Conservation (phyloP, 352 stramenopile species). For the Phytophthora citrophthora region DNA sequence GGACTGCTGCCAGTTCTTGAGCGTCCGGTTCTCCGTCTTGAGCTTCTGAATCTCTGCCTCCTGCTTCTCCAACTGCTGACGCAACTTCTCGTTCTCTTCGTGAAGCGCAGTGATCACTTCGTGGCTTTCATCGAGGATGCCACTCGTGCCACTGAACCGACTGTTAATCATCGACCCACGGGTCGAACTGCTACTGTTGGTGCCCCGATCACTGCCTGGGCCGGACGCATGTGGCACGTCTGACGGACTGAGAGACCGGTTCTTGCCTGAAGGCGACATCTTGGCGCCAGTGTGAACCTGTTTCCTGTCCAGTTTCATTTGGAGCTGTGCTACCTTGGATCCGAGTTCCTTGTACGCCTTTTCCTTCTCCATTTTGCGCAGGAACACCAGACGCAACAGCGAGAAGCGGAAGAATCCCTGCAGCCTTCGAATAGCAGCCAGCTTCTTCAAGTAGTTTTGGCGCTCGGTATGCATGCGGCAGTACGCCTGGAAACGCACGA, state of each 20-base stretch:
- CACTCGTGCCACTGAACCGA: conserved; percentile 70
- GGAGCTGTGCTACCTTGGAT: conserved; percentile 73
- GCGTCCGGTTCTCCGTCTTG: conserved; percentile 77
- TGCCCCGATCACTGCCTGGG: conserved; percentile 23
- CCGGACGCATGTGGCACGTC: conserved; percentile 24
- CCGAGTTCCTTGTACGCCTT: conserved; percentile 78
- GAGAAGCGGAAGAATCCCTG: conserved; percentile 85
- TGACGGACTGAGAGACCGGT: conserved; percentile 35
- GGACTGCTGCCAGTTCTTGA: conserved; percentile 87
- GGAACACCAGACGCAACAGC: conserved; percentile 74
- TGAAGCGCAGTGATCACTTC: conserved; percentile 89
- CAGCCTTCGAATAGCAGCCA: conserved; percentile 55
- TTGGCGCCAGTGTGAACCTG: conserved; percentile 47
- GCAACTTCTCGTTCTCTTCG: conserved; percentile 83
- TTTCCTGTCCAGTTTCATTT: conserved; percentile 75
- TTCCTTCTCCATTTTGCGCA: conserved; percentile 84
- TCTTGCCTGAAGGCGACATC: conserved; percentile 50
- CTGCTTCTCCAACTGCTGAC: conserved; percentile 75
- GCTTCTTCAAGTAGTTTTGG: conserved; percentile 58
- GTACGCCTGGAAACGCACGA: conserved; percentile 78
- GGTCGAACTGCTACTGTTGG: conserved; percentile 37
- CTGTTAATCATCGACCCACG: conserved; percentile 60
- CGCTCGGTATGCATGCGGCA: conserved; percentile 64
- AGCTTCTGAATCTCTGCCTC: conserved; percentile 79
- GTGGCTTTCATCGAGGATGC: conserved; percentile 85